phyloP scores from a whole-genome alignment of 257 asterid genomes.

The Nicotiana tabacum region DNA sequence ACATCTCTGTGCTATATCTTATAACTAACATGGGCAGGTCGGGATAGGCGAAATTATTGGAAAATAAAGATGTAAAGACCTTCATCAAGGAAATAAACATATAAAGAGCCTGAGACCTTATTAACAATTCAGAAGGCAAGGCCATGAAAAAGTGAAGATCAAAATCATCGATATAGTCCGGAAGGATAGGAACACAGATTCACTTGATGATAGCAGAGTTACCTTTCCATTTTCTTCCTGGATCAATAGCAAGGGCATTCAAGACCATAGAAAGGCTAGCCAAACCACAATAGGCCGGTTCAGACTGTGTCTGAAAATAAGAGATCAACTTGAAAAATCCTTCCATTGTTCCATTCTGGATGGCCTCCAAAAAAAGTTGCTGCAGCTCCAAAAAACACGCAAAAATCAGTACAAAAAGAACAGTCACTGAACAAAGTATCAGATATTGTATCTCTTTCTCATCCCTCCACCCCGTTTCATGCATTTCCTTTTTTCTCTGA shows the following conservation, averaged over 20 bases:
- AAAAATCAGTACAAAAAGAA: conserved; percentile 4
- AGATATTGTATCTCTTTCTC: neutral
- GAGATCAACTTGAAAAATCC: conserved; percentile 90
- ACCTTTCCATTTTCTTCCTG: conserved; percentile 99
- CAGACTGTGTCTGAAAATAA: conserved; percentile 97
- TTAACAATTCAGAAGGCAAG: neutral
- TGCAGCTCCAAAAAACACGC: conserved; percentile 32
- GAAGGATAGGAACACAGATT: neutral
- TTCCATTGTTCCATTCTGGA: conserved; percentile 90
- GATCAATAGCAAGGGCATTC: conserved; percentile 97
- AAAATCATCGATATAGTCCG: neutral
- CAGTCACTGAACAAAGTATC: neutral
- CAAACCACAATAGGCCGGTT: conserved; percentile 97
- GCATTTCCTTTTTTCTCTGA: neutral
- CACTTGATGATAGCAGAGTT: conserved; percentile 5
- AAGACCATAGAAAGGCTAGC: conserved; percentile 99
- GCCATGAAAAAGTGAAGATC: neutral
- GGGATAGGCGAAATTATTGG: neutral
- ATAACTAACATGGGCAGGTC: neutral
- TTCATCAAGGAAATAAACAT: neutral
- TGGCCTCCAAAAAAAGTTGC: conserved; percentile 90
- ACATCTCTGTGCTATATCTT: neutral
- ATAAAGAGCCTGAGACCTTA: neutral
- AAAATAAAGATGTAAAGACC: neutral
- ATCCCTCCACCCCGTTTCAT: neutral